Percentiles rank a stretch among this genome's conserved stretches.
phyloP scores from a whole-genome alignment of 2,329 filamentous ascomycete species.

The Aspergillus udagawae region DNA sequence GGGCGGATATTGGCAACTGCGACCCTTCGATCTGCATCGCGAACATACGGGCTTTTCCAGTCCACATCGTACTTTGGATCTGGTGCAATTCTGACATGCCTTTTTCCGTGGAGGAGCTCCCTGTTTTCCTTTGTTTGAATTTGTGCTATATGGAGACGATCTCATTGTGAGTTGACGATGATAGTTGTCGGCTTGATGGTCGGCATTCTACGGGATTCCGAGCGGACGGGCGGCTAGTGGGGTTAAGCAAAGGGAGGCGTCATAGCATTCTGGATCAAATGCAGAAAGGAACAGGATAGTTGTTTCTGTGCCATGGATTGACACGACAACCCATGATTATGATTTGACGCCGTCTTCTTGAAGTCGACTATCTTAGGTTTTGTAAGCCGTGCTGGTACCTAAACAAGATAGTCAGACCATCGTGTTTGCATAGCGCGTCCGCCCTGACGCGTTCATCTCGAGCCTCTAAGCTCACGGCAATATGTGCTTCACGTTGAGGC shows the following conservation, averaged over 20 bases:
- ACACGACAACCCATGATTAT: neutral
- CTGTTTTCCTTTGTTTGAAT: neutral
- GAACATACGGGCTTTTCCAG: constrained; percentile 16
- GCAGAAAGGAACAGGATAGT: neutral
- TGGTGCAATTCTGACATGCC: constrained; percentile 15
- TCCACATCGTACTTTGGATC: constrained; percentile 17
- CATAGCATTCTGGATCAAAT: neutral
- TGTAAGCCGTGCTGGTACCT: neutral
- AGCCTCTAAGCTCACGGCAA: neutral
- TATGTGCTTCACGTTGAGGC: neutral
- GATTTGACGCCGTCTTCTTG: neutral
- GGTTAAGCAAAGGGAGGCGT: too few relatives aligned
- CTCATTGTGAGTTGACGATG: neutral
- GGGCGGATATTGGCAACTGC: constrained; percentile 13
- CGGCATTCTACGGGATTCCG: too few relatives aligned
- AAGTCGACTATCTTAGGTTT: neutral
- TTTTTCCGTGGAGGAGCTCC: constrained; percentile 14
- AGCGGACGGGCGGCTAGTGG: too few relatives aligned
- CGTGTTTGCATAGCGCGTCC: neutral
- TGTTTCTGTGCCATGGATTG: neutral
- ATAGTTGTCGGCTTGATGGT: too few relatives aligned
- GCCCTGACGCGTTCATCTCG: neutral
- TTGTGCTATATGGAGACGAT: neutral
- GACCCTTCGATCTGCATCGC: constrained; percentile 13
- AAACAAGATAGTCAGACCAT: neutral